Base-by-base conservation (phyloP, 2,329 filamentous ascomycete genomes). In the Scedosporium apiospermum region DNA sequence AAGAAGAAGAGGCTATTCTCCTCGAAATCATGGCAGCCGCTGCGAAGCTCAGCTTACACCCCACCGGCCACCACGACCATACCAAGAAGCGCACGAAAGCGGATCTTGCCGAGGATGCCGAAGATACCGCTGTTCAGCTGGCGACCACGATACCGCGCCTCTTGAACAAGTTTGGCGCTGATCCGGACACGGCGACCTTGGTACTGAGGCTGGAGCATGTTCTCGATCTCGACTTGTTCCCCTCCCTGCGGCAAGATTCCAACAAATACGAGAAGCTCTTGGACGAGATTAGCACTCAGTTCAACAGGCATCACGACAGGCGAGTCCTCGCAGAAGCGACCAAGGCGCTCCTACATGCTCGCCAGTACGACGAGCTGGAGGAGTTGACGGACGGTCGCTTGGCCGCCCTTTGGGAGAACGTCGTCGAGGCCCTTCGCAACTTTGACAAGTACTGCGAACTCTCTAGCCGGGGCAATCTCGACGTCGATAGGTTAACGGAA, bases 271-370 rank as follows among this genome's bases (percentile, higher is more conserved):
- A 88, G 6, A 86, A 88, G 23, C 78, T 98, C 34, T 79, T 99
- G 1, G 92, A 96, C 67, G 93, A 97, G 69, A 91, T 98, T 68
- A 92, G 90, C 73, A 91, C 91, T 63, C 95, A 99, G 69, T 98
- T 99, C 76, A 87, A 89, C 68, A 87, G 91, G n/a, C 95, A 99
- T 71, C 90, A 90, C 53, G 91, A 96, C 69, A 89, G 90, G 68
- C 84, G 85, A 62, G 93, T 98, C 18, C 80, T 99, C 57, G 86
- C 86, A 10, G 93, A 97, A 73, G 93, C 92, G 14, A 88, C 89
- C 30, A 82, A 86, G 23, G 90, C 93, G 4, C 84, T 99, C 44
- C 77, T 96, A 38, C 91, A 96, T 71, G 92, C 93, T 7, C 88
- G 90, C 66, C 88, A 87, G 65, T 93, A 91, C 65, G 91, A 95